These are phyloP conservation scores for Casuarina cunninghamiana DNA, from an alignment of 306 rosid genomes.

Conservation along the genomic window DNA sequence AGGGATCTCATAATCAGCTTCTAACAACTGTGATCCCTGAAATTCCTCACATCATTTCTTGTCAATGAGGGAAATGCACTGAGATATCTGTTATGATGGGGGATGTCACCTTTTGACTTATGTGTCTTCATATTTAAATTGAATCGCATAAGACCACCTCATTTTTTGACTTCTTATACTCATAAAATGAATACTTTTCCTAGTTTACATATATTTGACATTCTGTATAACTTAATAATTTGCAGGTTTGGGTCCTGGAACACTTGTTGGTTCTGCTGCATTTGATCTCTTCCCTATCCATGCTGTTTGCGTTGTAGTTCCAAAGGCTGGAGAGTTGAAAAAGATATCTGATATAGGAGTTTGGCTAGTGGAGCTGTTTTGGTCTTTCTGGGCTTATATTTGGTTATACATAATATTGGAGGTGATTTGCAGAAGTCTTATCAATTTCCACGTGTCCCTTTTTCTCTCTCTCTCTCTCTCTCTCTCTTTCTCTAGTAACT, in stretches of 20 bases:
- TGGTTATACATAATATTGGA: conserved; percentile 94
- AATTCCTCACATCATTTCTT: not conserved
- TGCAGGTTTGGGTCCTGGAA: conserved; percentile 97
- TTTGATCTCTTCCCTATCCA: conserved; percentile 97
- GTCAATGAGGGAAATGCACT: conserved; percentile 18
- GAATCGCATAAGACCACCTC: conserved; percentile 17
- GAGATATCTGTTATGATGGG: conserved; percentile 6
- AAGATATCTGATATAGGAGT: conserved; percentile 94
- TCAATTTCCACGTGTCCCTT: conserved; percentile 15
- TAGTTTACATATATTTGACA: conserved; percentile 22
- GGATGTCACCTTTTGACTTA: conserved; percentile 8
- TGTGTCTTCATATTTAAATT: conserved; percentile 22
- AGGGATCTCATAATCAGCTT: not conserved
- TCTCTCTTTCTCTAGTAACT: not conserved
- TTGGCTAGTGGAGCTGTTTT: conserved; percentile 91
- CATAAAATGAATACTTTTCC: conserved; percentile 1
- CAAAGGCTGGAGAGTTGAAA: conserved; percentile 83
- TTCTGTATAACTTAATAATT: conserved; percentile 16
- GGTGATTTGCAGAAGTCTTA: conserved; percentile 45
- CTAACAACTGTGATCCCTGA: not conserved
- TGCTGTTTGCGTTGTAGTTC: conserved; percentile 87
- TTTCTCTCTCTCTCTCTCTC: no score
- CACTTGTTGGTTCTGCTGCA: conserved; percentile 98
- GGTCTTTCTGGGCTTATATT: conserved; percentile 99
- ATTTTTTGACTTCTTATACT: conserved; percentile 4